A percentile compares a stretch with the other conserved stretches of the same genome.
These are phyloP conservation scores for Discostella stelligera DNA, from an alignment of 352 stramenopile genomes.

Conservation along the genomic window DNA sequence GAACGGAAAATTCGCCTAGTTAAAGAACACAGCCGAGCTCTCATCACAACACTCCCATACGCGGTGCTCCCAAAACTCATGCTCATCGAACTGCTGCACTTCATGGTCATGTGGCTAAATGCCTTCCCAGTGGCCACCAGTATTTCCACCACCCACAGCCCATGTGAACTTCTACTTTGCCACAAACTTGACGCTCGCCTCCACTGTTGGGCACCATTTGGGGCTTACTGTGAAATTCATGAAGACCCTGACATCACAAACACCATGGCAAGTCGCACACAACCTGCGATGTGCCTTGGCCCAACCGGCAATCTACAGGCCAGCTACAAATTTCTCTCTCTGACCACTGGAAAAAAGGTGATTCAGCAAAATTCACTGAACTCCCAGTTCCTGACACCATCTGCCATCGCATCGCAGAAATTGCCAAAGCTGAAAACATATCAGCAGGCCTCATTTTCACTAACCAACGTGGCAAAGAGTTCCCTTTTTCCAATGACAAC, in stretches of 20 bases:
- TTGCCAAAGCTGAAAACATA: no score
- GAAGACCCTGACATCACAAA: conserved; percentile 35
- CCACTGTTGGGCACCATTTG: conserved; percentile 21
- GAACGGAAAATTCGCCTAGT: conserved; percentile 16
- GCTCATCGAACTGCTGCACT: conserved; percentile 29
- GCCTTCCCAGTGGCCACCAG: conserved; percentile 3
- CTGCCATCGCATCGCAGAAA: no score
- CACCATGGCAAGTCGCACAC: conserved; percentile 16
- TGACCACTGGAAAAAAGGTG: not conserved
- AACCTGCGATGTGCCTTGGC: no score
- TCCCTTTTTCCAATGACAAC: no score
- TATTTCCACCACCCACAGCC: conserved; percentile 29
- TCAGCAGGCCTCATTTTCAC: not conserved
- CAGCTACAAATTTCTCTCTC: conserved; percentile 13
- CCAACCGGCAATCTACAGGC: conserved; percentile 46
- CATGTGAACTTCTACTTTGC: conserved; percentile 2
- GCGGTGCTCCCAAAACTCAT: conserved; percentile 25
- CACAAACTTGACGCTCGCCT: no score
- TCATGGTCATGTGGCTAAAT: no score
- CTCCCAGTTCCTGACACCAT: no score
- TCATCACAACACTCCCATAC: conserved; percentile 40
- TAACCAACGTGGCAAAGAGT: no score
- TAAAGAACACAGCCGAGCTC: conserved; percentile 35
- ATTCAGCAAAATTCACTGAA: not conserved
- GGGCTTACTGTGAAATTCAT: conserved; percentile 55